Evolutionary conservation across 148 eudicot genomes (phyloP).

Genomic region (Amaranthus hypochondriacus): DNA sequence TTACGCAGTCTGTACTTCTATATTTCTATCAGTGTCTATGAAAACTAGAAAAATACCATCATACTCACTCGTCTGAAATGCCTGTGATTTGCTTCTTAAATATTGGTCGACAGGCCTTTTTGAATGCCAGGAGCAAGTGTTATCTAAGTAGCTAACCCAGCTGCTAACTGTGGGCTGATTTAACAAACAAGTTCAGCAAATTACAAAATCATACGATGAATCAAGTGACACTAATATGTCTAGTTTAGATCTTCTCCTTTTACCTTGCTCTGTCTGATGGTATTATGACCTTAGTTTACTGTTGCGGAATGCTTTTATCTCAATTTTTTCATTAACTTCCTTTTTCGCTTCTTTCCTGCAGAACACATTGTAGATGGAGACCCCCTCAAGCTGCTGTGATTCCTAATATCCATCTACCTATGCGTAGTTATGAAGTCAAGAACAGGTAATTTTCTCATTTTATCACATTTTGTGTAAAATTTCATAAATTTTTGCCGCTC

Average conservation of each 20-base stretch:
- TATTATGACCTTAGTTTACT: too few relatives aligned
- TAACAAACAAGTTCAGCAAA: background rate
- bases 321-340: background rate
- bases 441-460: constrained; percentile 23
- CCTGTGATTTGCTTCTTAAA: too few relatives aligned
- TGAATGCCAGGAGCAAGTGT: too few relatives aligned
- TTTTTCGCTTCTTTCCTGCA: constrained; percentile 10
- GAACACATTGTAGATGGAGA: constrained; percentile 38
- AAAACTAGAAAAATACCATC: too few relatives aligned
- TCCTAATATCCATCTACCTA: constrained; percentile 71
- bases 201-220: background rate
- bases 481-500: too few relatives aligned
- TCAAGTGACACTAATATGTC: background rate
- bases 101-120: too few relatives aligned
- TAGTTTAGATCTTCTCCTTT: background rate
- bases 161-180: background rate
- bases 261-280: background rate
- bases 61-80: too few relatives aligned
- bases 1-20: too few relatives aligned
- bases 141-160: background rate
- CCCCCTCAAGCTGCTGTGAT: constrained; percentile 55
- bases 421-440: constrained; percentile 57
- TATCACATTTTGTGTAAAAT: too few relatives aligned
- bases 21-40: too few relatives aligned
- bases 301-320: too few relatives aligned